Evolutionary conservation across 495 filamentous ascomycete species (phyloP).

Genomic region (Aspergillus nidulans): DNA sequence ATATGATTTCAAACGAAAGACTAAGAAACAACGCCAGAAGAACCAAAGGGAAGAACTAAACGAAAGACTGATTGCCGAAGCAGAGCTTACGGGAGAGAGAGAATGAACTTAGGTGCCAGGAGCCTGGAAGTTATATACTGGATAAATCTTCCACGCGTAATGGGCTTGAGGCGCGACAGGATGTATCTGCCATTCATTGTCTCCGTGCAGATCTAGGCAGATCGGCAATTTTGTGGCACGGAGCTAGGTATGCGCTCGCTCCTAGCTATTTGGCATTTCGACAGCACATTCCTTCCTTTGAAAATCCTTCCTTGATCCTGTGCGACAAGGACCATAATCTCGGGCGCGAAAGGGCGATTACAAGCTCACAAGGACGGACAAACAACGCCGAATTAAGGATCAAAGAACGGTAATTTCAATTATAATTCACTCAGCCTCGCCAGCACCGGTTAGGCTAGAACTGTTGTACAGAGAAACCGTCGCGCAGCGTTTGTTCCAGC

Average conservation of each 20-base stretch:
- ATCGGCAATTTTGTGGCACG: conserved; percentile 18
- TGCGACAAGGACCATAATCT: background rate
- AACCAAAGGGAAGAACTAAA: conserved; percentile 20
- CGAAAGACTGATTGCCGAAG: conserved; percentile 19
- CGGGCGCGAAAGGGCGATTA: background rate
- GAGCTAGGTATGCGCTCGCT: conserved; percentile 13
- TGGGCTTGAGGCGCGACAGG: background rate
- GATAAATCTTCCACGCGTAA: conserved; percentile 1
- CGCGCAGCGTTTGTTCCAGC: conserved; percentile 5
- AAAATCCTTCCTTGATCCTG: conserved; percentile 4
- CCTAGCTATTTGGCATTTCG: conserved; percentile 10
- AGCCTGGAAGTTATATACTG: conserved; percentile 10
- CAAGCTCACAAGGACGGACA: background rate
- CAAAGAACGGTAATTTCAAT: background rate
- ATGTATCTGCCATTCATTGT: background rate
- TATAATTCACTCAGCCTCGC: background rate
- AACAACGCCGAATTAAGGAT: background rate
- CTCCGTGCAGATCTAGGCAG: conserved; percentile 10
- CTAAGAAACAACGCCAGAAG: conserved; percentile 24
- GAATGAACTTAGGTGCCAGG: conserved; percentile 1
- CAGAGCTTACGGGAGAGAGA: conserved; percentile 11
- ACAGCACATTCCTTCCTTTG: conserved; percentile 22
- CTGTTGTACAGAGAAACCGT: conserved; percentile 8
- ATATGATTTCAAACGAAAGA: conserved; percentile 25
- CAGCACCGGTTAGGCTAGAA: background rate